Percentiles rank a stretch among this genome's conserved stretches.
Conservation (phyloP, 768 basidiomycete species). For the Lentinula detonsa region DNA sequence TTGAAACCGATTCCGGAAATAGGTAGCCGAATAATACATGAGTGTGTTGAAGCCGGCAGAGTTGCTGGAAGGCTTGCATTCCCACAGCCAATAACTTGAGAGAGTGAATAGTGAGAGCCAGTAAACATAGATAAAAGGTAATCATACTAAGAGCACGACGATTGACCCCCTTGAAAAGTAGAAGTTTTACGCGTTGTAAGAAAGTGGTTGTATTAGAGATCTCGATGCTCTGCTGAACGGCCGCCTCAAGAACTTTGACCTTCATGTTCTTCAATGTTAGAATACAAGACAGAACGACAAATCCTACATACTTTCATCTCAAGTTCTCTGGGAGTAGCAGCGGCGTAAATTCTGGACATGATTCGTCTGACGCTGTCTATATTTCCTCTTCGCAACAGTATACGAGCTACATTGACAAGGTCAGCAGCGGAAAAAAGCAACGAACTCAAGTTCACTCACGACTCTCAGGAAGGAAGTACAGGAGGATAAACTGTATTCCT, state of each 20-base stretch:
- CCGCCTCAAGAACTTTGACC: slow-evolving; percentile 53
- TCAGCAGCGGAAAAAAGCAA: not conserved
- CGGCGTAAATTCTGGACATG: slow-evolving; percentile 63
- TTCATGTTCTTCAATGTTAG: slow-evolving; percentile 10
- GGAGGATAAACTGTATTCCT: slow-evolving; percentile 49
- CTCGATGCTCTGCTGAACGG: slow-evolving; percentile 57
- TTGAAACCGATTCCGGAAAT: slow-evolving; percentile 79
- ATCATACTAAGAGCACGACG: slow-evolving; percentile 62
- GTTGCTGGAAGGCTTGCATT: slow-evolving; percentile 79
- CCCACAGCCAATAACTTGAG: slow-evolving; percentile 67
- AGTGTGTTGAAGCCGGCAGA: slow-evolving; percentile 84
- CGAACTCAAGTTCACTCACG: slow-evolving; percentile 39
- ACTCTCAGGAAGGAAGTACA: slow-evolving; percentile 72
- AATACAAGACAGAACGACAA: not conserved
- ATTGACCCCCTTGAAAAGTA: slow-evolving; percentile 52
- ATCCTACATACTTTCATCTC: slow-evolving; percentile 48
- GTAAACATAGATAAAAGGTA: not conserved
- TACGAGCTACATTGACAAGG: slow-evolving; percentile 32
- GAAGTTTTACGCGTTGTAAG: slow-evolving; percentile 44
- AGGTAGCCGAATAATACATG: slow-evolving; percentile 67
- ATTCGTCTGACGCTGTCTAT: slow-evolving; percentile 44
- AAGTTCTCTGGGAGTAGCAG: slow-evolving; percentile 57
- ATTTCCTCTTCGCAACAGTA: slow-evolving; percentile 54
- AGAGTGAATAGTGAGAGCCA: not conserved
- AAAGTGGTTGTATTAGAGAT: slow-evolving; percentile 61